phyloP scores from a whole-genome alignment of 176 grass and related monocot genomes.

The Musa schizocarpa region DNA sequence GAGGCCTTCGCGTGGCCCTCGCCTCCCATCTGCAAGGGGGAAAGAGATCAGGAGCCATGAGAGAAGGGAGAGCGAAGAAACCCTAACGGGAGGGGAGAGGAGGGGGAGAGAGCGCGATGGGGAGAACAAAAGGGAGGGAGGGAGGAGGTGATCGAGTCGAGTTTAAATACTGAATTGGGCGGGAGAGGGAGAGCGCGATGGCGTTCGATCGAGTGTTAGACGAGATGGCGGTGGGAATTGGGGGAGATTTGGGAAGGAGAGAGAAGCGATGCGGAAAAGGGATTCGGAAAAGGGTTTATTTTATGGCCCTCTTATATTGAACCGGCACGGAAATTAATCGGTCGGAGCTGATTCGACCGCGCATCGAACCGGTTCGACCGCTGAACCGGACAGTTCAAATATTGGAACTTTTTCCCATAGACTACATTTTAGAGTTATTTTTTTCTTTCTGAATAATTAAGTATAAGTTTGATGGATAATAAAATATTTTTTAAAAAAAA shows the following conservation, averaged over 20 bases:
- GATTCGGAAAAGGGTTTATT: neutral
- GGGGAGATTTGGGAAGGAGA: slow-evolving; percentile 24
- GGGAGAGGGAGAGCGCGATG: slow-evolving; percentile 28
- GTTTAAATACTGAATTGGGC: slow-evolving; percentile 56
- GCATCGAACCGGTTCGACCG: too few species aligned
- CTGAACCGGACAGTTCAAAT: too few species aligned
- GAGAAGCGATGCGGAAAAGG: slow-evolving; percentile 10
- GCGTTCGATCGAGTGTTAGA: slow-evolving; percentile 17
- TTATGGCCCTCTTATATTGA: neutral
- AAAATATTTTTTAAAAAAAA: too few species aligned
- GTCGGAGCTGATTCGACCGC: too few species aligned
- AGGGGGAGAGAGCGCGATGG: slow-evolving; percentile 8
- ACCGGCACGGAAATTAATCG: too few species aligned
- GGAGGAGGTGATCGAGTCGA: slow-evolving; percentile 7
- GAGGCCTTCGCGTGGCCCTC: slow-evolving; percentile 1
- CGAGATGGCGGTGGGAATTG: slow-evolving; percentile 45
- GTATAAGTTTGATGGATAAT: too few species aligned
- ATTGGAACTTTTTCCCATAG: too few species aligned
- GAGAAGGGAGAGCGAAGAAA: neutral
- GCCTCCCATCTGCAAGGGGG: slow-evolving; percentile 27
- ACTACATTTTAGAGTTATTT: too few species aligned
- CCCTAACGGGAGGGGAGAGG: slow-evolving; percentile 29
- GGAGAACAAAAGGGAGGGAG: slow-evolving; percentile 10
- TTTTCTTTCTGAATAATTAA: too few species aligned
- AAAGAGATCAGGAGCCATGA: slow-evolving; percentile 9